These are phyloP conservation scores for Neurospora sp. DNA, from an alignment of 495 filamentous ascomycete genomes.

Conservation along the genomic window DNA sequence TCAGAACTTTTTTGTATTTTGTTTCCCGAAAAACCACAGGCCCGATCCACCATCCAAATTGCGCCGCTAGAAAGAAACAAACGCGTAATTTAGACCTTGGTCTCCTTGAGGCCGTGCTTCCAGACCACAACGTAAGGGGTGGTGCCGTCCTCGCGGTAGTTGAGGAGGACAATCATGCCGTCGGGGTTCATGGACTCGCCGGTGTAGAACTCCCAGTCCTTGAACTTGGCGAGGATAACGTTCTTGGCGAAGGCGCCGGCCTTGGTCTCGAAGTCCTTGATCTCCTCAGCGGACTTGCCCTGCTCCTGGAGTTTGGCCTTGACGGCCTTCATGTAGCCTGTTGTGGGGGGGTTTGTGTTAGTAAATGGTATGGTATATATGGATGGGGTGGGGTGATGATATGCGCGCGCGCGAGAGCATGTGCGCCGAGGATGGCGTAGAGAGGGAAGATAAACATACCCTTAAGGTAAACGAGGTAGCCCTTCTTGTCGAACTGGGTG, in stretches of 20 bases:
- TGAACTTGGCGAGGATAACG: conserved; percentile 75
- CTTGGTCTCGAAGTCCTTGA: conserved; percentile 68
- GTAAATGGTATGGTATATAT: background rate
- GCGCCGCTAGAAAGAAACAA: background rate
- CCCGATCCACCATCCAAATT: background rate
- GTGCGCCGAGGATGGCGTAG: no score
- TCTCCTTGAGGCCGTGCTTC: conserved; percentile 86
- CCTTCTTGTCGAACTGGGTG: conserved; percentile 75
- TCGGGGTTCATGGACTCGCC: conserved; percentile 86
- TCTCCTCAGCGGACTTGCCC: conserved; percentile 48
- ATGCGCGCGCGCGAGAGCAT: background rate
- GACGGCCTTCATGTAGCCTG: conserved; percentile 85
- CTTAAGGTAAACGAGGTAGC: conserved; percentile 72
- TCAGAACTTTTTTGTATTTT: background rate
- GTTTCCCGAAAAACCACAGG: background rate
- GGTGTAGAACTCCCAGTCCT: conserved; percentile 90
- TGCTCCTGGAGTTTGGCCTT: conserved; percentile 55
- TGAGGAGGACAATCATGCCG: conserved; percentile 90
- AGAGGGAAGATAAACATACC: conserved; percentile 35
- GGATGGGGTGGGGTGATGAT: background rate
- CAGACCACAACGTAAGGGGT: conserved; percentile 86
- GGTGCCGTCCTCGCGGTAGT: conserved; percentile 92
- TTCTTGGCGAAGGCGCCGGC: conserved; percentile 61
- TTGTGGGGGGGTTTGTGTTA: background rate
- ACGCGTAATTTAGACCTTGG: conserved; percentile 67